phyloP scores from a whole-genome alignment of 208 protist species.

The Trypanosoma brucei region DNA sequence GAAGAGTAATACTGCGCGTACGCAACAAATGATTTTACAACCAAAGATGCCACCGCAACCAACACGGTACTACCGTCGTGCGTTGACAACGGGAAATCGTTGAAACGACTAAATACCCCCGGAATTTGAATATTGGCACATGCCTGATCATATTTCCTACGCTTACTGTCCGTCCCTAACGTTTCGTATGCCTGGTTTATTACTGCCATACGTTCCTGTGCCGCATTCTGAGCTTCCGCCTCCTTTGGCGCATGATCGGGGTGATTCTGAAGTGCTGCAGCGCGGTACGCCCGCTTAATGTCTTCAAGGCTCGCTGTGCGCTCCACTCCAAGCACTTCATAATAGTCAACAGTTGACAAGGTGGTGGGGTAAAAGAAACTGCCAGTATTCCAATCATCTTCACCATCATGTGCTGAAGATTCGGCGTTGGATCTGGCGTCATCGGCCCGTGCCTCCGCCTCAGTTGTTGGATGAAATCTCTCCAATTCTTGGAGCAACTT shows the following conservation, averaged over 20 bases:
- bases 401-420: not conserved
- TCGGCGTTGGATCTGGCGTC: slow-evolving; percentile 19
- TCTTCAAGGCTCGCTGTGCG: slow-evolving; percentile 40
- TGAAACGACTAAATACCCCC: slow-evolving; percentile 32
- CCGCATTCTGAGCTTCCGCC: slow-evolving; percentile 30
- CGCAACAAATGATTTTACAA: slow-evolving; percentile 11
- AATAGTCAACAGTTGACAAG: slow-evolving; percentile 26
- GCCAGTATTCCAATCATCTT: not conserved
- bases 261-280: slow-evolving; percentile 56
- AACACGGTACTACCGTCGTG: slow-evolving; percentile 18
- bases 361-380: not conserved
- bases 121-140: slow-evolving; percentile 6
- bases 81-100: slow-evolving; percentile 28
- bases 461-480: slow-evolving; percentile 35
- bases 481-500: slow-evolving; percentile 29
- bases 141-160: slow-evolving; percentile 56
- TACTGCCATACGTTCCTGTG: slow-evolving; percentile 58
- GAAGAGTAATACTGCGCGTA: slow-evolving; percentile 44
- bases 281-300: slow-evolving; percentile 69
- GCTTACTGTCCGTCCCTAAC: slow-evolving; percentile 46
- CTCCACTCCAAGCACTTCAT: slow-evolving; percentile 55
- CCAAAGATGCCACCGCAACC: slow-evolving; percentile 20
- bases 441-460: slow-evolving; percentile 50
- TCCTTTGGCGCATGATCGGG: slow-evolving; percentile 53
- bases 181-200: slow-evolving; percentile 84